These are phyloP conservation scores for Isatis tinctoria DNA, from an alignment of 345 rosid genomes.

Conservation along the genomic window DNA sequence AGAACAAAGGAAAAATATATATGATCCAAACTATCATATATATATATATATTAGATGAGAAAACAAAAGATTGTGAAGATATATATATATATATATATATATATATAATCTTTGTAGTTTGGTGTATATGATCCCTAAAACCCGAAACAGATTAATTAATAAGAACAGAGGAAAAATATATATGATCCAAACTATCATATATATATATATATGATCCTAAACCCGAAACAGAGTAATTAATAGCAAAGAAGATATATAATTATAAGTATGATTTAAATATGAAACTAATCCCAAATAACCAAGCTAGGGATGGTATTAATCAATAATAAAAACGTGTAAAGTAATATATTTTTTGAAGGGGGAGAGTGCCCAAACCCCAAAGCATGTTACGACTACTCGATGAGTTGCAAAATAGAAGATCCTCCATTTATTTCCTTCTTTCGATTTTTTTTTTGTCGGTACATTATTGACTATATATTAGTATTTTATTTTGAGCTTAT, in stretches of 20 bases:
- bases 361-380: conserved; percentile 17
- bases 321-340: conserved; percentile 14
- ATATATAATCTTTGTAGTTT: no score
- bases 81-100: no score
- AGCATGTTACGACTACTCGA: conserved; percentile 30
- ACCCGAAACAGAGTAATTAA: not conserved
- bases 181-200: no score
- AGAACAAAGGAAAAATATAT: no score
- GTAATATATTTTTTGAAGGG: conserved; percentile 27
- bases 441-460: not conserved
- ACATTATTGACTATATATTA: conserved; percentile 3
- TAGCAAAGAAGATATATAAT: no score
- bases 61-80: not conserved
- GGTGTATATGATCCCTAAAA: no score
- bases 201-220: not conserved
- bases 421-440: conserved; percentile 1
- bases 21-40: no score
- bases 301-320: not conserved
- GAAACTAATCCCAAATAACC: not conserved
- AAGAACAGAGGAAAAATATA: no score
- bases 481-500: not conserved
- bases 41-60: no score
- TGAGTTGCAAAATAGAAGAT: conserved; percentile 19
- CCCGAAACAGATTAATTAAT: no score
- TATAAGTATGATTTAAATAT: not conserved